Percentiles rank a stretch among this genome's conserved stretches.
Evolutionary conservation across 495 filamentous ascomycete species (phyloP).

Genomic region (Aspergillus egyptiacus): DNA sequence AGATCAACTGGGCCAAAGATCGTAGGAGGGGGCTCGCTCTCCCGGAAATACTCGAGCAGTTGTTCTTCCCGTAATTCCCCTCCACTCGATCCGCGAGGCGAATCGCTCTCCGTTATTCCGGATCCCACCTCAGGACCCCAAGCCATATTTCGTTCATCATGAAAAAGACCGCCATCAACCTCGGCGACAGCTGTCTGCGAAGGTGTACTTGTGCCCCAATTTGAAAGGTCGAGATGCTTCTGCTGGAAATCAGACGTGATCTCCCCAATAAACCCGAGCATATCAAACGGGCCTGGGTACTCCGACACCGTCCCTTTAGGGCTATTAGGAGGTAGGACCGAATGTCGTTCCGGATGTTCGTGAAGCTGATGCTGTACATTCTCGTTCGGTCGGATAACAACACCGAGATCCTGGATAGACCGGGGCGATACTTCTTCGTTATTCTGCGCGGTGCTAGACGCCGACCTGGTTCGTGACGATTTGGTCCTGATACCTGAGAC

Average conservation of each 20-base stretch:
- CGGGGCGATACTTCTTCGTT: slow-evolving; percentile 7
- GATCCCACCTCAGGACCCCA: slow-evolving; percentile 1
- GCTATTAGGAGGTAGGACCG: background rate
- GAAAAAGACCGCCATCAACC: background rate
- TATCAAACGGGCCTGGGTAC: slow-evolving; percentile 25
- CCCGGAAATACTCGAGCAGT: slow-evolving; percentile 30
- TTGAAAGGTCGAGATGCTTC: slow-evolving; percentile 33
- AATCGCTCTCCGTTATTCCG: background rate
- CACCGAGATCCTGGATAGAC: slow-evolving; percentile 18
- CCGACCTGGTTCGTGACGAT: slow-evolving; percentile 6
- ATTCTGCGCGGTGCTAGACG: slow-evolving; percentile 11
- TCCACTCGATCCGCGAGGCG: slow-evolving; percentile 2
- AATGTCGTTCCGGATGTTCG: background rate
- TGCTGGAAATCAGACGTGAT: slow-evolving; percentile 37
- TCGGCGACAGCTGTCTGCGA: background rate
- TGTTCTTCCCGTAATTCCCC: slow-evolving; percentile 28
- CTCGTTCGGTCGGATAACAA: slow-evolving; percentile 28
- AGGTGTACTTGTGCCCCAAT: slow-evolving; percentile 9
- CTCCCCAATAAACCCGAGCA: slow-evolving; percentile 37
- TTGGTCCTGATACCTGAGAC: slow-evolving; percentile 17
- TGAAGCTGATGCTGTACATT: background rate
- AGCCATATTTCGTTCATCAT: slow-evolving; percentile 9
- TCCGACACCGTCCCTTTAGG: slow-evolving; percentile 3
- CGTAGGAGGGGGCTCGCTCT: slow-evolving; percentile 30
- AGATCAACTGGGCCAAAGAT: slow-evolving; percentile 31